Conservation (phyloP, 2,329 filamentous ascomycete species). For the Fusarium acutatum region DNA sequence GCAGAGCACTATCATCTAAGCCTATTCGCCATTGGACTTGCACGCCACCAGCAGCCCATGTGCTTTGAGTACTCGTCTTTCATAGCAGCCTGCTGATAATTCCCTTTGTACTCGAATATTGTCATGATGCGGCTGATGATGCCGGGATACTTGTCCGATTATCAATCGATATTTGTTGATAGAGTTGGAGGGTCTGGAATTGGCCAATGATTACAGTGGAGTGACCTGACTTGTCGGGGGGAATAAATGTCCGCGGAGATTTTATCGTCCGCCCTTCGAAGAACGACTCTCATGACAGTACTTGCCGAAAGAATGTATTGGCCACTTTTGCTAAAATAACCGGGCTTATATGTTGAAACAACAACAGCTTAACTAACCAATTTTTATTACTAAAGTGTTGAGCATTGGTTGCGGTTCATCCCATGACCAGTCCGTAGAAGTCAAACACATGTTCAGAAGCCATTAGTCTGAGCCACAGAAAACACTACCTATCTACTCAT, state of each 20-base stretch:
- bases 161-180: neutral
- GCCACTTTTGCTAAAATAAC: no score
- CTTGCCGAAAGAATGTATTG: no score
- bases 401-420: fast-evolving
- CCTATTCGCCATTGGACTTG: no score
- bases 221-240: neutral
- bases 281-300: neutral
- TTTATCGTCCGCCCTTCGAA: neutral
- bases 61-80: fast-evolving
- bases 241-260: neutral
- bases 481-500: fast-evolving
- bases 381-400: fast-evolving
- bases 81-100: neutral
- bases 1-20: no score
- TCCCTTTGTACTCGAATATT: neutral
- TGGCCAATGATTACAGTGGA: neutral
- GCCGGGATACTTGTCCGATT: neutral
- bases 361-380: neutral
- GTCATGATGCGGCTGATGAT: no score
- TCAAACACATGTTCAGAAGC: no score
- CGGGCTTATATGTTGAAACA: neutral
- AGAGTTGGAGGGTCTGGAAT: no score
- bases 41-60: fast-evolving
- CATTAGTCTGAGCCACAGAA: neutral
- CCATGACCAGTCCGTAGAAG: no score